Evolutionary conservation across 805 yeast genomes (phyloP).

Genomic region (Sungouiozyma ichnusensis): DNA sequence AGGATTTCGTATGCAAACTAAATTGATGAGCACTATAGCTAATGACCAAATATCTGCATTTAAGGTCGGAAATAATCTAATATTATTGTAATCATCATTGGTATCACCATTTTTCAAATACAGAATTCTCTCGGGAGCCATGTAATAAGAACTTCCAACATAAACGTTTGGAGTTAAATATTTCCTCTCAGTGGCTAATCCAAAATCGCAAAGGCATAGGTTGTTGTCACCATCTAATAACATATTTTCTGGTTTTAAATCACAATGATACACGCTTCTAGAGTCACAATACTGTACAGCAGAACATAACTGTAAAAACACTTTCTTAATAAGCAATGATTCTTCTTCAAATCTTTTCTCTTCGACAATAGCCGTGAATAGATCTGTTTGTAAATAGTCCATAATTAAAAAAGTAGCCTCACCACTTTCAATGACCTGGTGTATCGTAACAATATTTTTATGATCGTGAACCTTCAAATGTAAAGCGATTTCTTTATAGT

Average conservation of each 20-base stretch:
- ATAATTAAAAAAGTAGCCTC: conserved; percentile 57
- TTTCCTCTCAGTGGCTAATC: conserved; percentile 60
- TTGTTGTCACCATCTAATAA: conserved; percentile 50
- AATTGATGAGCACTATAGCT: conserved; percentile 69
- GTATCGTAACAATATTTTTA: conserved; percentile 67
- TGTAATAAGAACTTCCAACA: conserved; percentile 80
- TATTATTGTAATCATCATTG: conserved; percentile 20
- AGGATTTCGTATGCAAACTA: conserved; percentile 78
- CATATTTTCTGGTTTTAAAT: conserved; percentile 90
- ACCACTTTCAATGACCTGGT: conserved; percentile 56
- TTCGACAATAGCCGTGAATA: conserved; percentile 79
- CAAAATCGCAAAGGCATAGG: conserved; percentile 75
- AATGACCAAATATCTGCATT: conserved; percentile 85
- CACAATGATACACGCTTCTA: conserved; percentile 82
- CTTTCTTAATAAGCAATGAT: conserved; percentile 42
- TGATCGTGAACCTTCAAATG: conserved; percentile 71
- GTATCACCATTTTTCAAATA: conserved; percentile 6
- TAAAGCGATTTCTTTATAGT: conserved; percentile 55
- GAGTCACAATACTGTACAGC: conserved; percentile 78
- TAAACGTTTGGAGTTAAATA: conserved; percentile 59
- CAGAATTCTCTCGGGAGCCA: conserved; percentile 76
- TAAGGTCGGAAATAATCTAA: conserved; percentile 42
- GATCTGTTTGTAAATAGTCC: conserved; percentile 83
- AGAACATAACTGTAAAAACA: conserved; percentile 67
- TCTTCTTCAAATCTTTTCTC: conserved; percentile 47